Percentiles rank a stretch among this genome's conserved stretches.
Conservation (phyloP, 2,329 filamentous ascomycete species). For the Sphaerulina musiva region DNA sequence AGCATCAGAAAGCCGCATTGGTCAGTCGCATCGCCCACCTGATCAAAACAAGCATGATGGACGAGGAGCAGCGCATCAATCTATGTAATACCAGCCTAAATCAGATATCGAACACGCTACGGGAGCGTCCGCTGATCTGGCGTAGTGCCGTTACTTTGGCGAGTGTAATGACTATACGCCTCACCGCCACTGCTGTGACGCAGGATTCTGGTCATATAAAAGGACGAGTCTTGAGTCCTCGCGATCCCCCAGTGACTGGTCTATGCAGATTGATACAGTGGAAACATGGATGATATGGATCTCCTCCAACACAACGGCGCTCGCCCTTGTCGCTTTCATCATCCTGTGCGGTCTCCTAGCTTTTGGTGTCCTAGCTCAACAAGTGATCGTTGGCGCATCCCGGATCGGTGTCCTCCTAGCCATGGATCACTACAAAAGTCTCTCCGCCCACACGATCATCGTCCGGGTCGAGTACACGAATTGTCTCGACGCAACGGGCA, state of each 20-base stretch:
- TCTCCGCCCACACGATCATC: too few species aligned
- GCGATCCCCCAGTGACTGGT: constrained; percentile 46
- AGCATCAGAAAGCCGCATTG: too few species aligned
- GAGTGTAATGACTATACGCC: constrained; percentile 35
- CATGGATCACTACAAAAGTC: too few species aligned
- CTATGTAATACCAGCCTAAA: constrained; percentile 30
- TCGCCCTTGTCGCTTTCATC: too few species aligned
- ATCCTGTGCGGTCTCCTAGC: too few species aligned
- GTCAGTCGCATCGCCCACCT: background rate
- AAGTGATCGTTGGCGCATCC: too few species aligned
- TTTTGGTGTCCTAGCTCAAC: too few species aligned
- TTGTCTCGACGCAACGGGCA: too few species aligned
- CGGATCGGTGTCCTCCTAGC: too few species aligned
- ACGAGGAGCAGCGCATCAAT: constrained; percentile 28
- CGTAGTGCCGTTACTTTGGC: constrained; percentile 30
- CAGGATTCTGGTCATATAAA: constrained; percentile 31
- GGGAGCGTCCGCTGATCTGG: constrained; percentile 28
- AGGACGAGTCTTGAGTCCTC: constrained; percentile 40
- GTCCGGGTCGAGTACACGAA: too few species aligned
- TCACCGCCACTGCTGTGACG: constrained; percentile 38
- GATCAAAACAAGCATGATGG: constrained; percentile 16
- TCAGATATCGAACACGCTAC: constrained; percentile 33
- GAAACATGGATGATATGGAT: constrained; percentile 41
- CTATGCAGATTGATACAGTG: constrained; percentile 45
- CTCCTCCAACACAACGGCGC: too few species aligned